These are phyloP conservation scores for Eucalyptus leucophloia DNA, from an alignment of 345 rosid species.

Conservation along the genomic window DNA sequence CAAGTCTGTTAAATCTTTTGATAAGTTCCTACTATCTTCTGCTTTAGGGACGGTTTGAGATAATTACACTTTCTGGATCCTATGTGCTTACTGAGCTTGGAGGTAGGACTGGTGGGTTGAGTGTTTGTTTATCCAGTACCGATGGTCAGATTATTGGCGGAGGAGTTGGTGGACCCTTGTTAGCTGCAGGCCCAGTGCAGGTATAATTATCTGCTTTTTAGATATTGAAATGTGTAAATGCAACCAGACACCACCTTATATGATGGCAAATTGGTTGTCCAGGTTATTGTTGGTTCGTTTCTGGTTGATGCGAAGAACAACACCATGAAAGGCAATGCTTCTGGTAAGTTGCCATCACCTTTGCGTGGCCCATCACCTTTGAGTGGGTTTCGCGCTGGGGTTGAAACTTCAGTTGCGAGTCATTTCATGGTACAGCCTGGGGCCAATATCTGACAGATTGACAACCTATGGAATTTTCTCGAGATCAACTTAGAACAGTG, in stretches of 20 bases:
- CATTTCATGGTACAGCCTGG: neutral
- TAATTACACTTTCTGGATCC: constrained; percentile 78
- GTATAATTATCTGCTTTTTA: constrained; percentile 7
- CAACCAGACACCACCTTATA: neutral
- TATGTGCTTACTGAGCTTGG: constrained; percentile 62
- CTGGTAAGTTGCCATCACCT: neutral
- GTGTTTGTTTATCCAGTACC: constrained; percentile 58
- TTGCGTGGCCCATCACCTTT: neutral
- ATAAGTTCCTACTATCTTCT: neutral
- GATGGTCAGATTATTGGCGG: constrained; percentile 92
- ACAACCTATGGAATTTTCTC: neutral
- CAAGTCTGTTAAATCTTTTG: neutral
- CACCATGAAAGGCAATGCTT: neutral
- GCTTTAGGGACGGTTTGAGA: constrained; percentile 78
- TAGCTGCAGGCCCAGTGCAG: constrained; percentile 93
- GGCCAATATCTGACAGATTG: neutral
- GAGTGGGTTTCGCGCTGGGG: neutral
- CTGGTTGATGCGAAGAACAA: neutral
- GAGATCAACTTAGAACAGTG: neutral
- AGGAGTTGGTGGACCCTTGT: constrained; percentile 74
- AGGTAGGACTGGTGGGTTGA: constrained; percentile 79
- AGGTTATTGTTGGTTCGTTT: constrained; percentile 2
- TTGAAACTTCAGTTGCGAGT: neutral
- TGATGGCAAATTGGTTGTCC: neutral
- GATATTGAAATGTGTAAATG: neutral